phyloP scores from a whole-genome alignment of 129 eudicot genomes.

The Lactuca saligna region DNA sequence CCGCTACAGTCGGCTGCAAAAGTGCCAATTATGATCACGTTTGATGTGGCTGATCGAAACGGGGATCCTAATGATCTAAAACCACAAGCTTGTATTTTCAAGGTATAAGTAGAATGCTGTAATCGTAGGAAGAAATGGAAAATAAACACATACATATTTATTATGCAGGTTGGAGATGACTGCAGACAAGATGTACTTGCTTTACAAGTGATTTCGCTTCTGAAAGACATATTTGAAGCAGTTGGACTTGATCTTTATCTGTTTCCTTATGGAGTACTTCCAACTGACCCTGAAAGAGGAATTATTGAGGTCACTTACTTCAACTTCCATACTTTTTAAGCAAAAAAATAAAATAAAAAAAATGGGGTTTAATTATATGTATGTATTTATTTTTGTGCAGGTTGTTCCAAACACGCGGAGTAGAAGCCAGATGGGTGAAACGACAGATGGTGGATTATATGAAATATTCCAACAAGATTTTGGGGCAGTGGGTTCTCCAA shows the following conservation, averaged over 20 bases:
- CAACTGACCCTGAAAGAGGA: conserved; percentile 96
- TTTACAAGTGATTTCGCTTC: conserved; percentile 91
- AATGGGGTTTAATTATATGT: no score
- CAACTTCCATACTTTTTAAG: background rate
- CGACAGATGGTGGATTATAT: conserved; percentile 95
- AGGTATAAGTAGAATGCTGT: conserved; percentile 43
- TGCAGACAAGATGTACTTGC: conserved; percentile 99
- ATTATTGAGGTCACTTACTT: conserved; percentile 78
- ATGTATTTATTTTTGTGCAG: conserved; percentile 33
- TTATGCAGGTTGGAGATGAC: conserved; percentile 91
- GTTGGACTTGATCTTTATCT: conserved; percentile 85
- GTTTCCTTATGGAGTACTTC: conserved; percentile 96
- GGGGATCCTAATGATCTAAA: conserved; percentile 68
- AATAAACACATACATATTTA: background rate
- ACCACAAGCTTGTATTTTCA: conserved; percentile 98
- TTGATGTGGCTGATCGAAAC: conserved; percentile 82
- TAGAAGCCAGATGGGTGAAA: conserved; percentile 99
- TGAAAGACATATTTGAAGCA: conserved; percentile 89
- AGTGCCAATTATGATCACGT: conserved; percentile 99
- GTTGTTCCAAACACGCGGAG: conserved; percentile 98
- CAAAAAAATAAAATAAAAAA: no score
- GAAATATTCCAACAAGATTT: conserved; percentile 97
- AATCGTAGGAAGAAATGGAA: background rate
- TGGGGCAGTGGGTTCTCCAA: conserved; percentile 93
- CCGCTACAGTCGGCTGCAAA: conserved; percentile 99